These are phyloP conservation scores for Xylariomycetidae sp. DNA, from an alignment of 2,329 filamentous ascomycete genomes.

Conservation along the genomic window DNA sequence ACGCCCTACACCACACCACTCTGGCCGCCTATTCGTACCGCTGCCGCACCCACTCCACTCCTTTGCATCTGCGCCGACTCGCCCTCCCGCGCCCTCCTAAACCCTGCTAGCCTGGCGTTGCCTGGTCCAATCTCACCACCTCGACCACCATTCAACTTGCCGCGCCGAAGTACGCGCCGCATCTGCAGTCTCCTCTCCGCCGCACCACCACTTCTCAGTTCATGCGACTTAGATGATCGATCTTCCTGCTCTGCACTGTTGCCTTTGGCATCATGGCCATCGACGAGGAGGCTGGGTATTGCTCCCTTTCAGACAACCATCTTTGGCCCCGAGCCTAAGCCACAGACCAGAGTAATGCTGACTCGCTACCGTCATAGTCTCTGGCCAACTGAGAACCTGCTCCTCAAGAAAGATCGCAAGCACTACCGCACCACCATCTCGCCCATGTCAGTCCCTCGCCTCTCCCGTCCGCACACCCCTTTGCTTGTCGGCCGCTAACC, in stretches of 20 bases:
- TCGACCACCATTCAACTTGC: constrained; percentile 7
- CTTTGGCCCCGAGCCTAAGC: neutral
- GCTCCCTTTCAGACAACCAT: neutral
- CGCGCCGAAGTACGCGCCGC: neutral
- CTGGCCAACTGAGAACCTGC: constrained; percentile 59
- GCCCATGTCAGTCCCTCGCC: constrained; percentile 47
- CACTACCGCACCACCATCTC: constrained; percentile 63
- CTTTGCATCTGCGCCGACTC: no score
- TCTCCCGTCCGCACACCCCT: constrained; percentile 4
- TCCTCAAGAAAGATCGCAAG: constrained; percentile 54
- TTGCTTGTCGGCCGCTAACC: constrained; percentile 4
- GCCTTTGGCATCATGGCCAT: constrained; percentile 45
- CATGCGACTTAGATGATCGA: constrained; percentile 25
- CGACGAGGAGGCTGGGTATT: constrained; percentile 46
- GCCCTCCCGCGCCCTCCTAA: no score
- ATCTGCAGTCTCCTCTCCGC: no score
- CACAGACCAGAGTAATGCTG: constrained; percentile 1
- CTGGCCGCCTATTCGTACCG: no score
- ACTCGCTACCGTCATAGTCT: constrained; percentile 37
- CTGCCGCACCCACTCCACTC: no score
- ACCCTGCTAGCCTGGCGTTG: no score
- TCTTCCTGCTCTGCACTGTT: constrained; percentile 13
- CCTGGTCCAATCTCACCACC: constrained; percentile 1
- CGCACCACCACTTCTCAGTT: no score
- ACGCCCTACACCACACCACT: no score